Evolutionary conservation across 1,139 yeast species (phyloP).

Genomic region (Arxiozyma slooffiae): DNA sequence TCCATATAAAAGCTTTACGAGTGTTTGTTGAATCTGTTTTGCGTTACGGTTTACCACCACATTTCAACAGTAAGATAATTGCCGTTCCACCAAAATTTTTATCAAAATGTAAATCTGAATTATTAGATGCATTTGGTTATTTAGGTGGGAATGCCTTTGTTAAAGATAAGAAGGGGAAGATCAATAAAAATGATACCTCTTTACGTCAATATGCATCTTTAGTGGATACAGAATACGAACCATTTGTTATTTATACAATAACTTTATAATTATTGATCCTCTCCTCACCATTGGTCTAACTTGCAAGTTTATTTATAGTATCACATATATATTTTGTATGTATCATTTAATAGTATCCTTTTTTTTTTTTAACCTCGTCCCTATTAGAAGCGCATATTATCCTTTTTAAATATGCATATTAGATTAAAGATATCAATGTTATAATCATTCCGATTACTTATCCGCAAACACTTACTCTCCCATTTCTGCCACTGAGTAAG

Average conservation of each 20-base stretch:
- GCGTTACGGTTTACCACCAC: constrained; percentile 94
- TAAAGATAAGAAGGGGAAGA: constrained; percentile 54
- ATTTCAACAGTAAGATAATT: constrained; percentile 52
- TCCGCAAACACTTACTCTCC: too few species aligned
- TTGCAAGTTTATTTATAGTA: background rate
- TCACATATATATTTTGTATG: background rate
- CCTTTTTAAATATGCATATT: background rate
- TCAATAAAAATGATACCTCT: constrained; percentile 46
- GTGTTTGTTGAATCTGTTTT: constrained; percentile 62
- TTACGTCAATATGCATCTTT: constrained; percentile 81
- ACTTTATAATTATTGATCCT: constrained; percentile 18
- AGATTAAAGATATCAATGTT: too few species aligned
- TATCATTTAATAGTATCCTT: too few species aligned
- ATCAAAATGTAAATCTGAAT: constrained; percentile 54
- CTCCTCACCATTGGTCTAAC: background rate
- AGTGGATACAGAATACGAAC: constrained; percentile 91
- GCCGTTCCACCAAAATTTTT: constrained; percentile 36
- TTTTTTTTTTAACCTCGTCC: background rate
- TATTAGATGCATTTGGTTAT: constrained; percentile 70
- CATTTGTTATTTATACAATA: constrained; percentile 73
- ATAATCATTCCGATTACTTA: background rate
- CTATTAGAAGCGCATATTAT: background rate
- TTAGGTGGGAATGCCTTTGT: constrained; percentile 81
- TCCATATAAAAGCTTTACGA: constrained; percentile 67
- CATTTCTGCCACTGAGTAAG: too few species aligned